Evolutionary conservation across 208 protist species (phyloP).

Genomic region (Naegleria gruberi): DNA sequence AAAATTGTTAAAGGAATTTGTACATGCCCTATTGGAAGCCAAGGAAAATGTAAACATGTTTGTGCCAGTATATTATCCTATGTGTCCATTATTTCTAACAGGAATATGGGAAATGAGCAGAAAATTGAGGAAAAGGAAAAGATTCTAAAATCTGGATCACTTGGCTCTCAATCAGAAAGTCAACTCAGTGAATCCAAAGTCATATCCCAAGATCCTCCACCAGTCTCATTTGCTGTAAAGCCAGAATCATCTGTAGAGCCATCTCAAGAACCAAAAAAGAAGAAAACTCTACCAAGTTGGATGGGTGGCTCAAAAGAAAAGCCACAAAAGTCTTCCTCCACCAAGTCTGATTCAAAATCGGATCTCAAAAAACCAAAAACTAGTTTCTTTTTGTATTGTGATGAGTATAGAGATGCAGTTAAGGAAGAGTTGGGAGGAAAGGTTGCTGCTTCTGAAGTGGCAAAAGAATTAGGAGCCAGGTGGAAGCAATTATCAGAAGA

Average conservation of each 20-base stretch:
- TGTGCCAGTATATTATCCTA: neutral
- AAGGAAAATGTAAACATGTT: neutral
- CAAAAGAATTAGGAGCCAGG: neutral
- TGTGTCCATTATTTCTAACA: neutral
- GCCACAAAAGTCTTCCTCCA: neutral
- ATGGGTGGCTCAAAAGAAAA: neutral
- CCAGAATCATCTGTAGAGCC: neutral
- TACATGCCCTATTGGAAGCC: neutral
- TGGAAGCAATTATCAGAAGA: neutral
- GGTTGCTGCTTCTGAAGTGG: neutral
- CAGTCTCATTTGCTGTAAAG: neutral
- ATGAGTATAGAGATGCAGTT: neutral
- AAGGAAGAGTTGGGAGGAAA: neutral
- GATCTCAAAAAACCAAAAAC: constrained; percentile 14
- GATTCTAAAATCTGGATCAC: neutral
- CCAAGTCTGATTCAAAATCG: neutral
- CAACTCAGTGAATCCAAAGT: neutral
- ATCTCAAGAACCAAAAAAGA: neutral
- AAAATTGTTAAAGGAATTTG: neutral
- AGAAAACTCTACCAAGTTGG: neutral
- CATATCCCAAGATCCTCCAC: neutral
- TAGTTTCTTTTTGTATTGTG: neutral
- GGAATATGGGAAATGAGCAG: neutral
- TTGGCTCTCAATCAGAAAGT: neutral
- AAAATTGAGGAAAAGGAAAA: neutral